Base-by-base conservation (phyloP, 2,329 filamentous ascomycete genomes). In the Exophiala viscosa region DNA sequence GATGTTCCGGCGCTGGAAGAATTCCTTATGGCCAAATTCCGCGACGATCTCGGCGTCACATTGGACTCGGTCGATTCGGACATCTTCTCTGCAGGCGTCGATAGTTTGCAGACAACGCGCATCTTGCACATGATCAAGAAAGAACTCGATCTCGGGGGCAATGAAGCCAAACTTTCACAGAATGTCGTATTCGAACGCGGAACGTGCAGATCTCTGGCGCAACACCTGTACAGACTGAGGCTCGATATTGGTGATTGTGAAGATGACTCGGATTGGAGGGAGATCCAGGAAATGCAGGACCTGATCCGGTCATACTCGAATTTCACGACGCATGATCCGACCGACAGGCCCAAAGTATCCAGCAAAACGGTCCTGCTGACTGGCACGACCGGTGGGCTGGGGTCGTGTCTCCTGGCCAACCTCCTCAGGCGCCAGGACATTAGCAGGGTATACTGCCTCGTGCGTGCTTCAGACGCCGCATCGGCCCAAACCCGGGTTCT, bases 371-470 rank as follows among this genome's bases (percentile, higher is more conserved):
- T 52, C 15, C 45, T 60, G n/a, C 43, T 87, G 3, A 87, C 84
- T 0, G 85, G 85, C 2, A 77, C 78, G 0, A 87, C 84, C 0
- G 85, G 85, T 1, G 83, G 82, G 1, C 71, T 87, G 0, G 85
- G 85, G 1, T 74, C 80, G 0, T 81, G 85, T 58, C 69, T 85
- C 1, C 71, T 82, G 1, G 64, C 74, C 17, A 64, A 73, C 17
- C 68, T 83, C 5, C 60, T 67, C 1, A 60, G 65, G 3, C 56
- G 65, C 13, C 3, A 59, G 0, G 60, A 63, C 2, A 67, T 82
- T 0, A 60, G 63, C 5, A 73, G 69, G 36, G 69, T 85, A 6
- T 78, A 80, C 63, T 83, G 81, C 62, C 71, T 85, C 1, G 72
- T 84, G 15, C 76, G 82, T 43, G 79, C 74, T 31, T 62, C 63